phyloP scores from a whole-genome alignment of 495 filamentous ascomycete genomes.

The Aspergillus incahuasiensis region DNA sequence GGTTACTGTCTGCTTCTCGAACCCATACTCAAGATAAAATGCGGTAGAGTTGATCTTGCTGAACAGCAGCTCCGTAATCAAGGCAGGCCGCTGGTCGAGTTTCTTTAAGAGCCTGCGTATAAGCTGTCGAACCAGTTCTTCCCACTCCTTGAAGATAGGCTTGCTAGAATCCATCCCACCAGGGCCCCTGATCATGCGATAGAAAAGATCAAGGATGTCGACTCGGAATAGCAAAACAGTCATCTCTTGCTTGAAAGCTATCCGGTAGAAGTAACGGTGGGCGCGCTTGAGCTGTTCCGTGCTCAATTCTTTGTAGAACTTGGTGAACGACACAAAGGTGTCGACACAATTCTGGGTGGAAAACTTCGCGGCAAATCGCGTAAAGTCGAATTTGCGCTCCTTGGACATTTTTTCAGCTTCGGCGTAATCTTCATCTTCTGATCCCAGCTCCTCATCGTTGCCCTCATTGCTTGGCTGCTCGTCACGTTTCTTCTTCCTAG shows the following conservation, averaged over 20 bases:
- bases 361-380: slow-evolving; percentile 73
- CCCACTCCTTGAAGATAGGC: slow-evolving; percentile 79
- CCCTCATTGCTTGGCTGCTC: slow-evolving; percentile 13
- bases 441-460: slow-evolving; percentile 54
- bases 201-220: slow-evolving; percentile 83
- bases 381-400: slow-evolving; percentile 94
- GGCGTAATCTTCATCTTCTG: slow-evolving; percentile 69
- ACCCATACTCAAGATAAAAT: slow-evolving; percentile 84
- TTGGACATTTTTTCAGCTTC: slow-evolving; percentile 62
- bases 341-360: slow-evolving; percentile 79
- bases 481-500: slow-evolving; percentile 51
- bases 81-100: slow-evolving; percentile 73
- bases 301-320: slow-evolving; percentile 77
- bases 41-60: slow-evolving; percentile 82
- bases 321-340: slow-evolving; percentile 78
- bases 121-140: slow-evolving; percentile 78
- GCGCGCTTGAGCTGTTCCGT: slow-evolving; percentile 81
- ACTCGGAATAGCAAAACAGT: slow-evolving; percentile 82
- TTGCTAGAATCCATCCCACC: slow-evolving; percentile 62
- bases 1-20: slow-evolving; percentile 70
- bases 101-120: slow-evolving; percentile 72
- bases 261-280: slow-evolving; percentile 91
- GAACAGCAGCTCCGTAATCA: slow-evolving; percentile 87
- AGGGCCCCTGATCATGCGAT: slow-evolving; percentile 90
- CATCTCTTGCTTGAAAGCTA: slow-evolving; percentile 92